phyloP scores from a whole-genome alignment of 2,329 filamentous ascomycete genomes.

The Tolypocladium capitatum region DNA sequence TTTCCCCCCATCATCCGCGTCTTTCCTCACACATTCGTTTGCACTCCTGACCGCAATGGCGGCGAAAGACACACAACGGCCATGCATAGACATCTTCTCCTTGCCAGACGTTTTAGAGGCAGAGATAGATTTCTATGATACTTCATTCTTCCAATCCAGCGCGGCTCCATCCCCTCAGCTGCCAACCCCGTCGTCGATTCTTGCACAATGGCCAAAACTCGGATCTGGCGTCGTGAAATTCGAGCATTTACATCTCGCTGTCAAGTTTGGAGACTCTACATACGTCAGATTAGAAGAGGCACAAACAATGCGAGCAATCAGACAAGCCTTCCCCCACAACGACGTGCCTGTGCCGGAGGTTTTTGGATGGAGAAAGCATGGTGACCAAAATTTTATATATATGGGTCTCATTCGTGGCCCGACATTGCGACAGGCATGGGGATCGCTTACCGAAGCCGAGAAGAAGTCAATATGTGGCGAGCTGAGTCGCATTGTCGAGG shows the following conservation, averaged over 20 bases:
- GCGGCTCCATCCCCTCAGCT: not conserved
- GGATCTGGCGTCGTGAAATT: not conserved
- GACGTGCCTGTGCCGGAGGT: slow-evolving; percentile 17
- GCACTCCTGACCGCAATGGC: not conserved
- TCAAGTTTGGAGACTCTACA: slow-evolving; percentile 2
- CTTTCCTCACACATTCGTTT: no score
- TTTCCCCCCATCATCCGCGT: no score
- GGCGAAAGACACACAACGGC: not conserved
- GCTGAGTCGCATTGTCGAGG: not conserved
- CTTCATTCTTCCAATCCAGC: slow-evolving; percentile 4
- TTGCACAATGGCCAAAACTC: not conserved
- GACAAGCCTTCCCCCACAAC: slow-evolving; percentile 3
- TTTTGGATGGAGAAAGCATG: slow-evolving; percentile 12
- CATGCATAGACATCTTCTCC: slow-evolving; percentile 1
- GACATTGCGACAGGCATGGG: slow-evolving; percentile 9
- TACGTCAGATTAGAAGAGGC: slow-evolving; percentile 5
- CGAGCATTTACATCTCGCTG: slow-evolving; percentile 3
- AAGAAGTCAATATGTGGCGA: slow-evolving; percentile 7
- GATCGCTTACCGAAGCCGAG: slow-evolving; percentile 6
- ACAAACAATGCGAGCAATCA: slow-evolving; percentile 3
- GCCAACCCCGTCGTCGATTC: slow-evolving; percentile 3
- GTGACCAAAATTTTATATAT: slow-evolving; percentile 6
- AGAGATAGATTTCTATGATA: slow-evolving; percentile 5
- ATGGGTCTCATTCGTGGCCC: slow-evolving; percentile 9
- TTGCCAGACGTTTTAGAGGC: slow-evolving; percentile 3